phyloP scores from a whole-genome alignment of 164 flowering plant species.

The Magnolia kwangsiensis region DNA sequence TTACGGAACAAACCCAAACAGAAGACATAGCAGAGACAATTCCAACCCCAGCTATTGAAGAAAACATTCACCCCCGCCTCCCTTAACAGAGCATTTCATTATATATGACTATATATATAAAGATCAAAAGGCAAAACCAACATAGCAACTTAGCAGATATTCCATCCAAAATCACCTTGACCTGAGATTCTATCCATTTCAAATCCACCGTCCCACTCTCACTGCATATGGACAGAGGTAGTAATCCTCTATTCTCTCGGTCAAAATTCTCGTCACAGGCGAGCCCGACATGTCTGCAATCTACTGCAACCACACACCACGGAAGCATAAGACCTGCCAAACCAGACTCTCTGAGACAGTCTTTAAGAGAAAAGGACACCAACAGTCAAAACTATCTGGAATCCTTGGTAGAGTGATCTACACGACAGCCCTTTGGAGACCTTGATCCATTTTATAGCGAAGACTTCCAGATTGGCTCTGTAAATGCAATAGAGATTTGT shows the following conservation, averaged over 20 bases:
- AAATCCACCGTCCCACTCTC: neutral
- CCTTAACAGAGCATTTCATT: constrained; percentile 4
- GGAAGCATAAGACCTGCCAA: constrained; percentile 35
- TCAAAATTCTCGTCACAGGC: constrained; percentile 14
- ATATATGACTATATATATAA: neutral
- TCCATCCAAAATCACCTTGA: constrained; percentile 25
- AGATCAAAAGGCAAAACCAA: constrained; percentile 7
- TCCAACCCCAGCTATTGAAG: neutral
- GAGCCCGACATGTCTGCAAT: constrained; percentile 29
- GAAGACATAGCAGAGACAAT: neutral
- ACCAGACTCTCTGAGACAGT: constrained; percentile 33
- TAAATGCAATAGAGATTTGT: constrained; percentile 4
- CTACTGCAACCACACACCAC: constrained; percentile 49
- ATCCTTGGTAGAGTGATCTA: constrained; percentile 18
- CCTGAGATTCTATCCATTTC: constrained; percentile 15
- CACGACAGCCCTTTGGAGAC: constrained; percentile 19
- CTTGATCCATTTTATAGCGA: constrained; percentile 24
- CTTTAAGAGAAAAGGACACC: constrained; percentile 19
- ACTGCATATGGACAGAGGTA: neutral
- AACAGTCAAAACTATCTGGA: constrained; percentile 26
- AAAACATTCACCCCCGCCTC: neutral
- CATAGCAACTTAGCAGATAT: constrained; percentile 8
- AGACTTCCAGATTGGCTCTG: constrained; percentile 36
- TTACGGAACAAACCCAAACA: constrained; percentile 1
- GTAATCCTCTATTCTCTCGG: constrained; percentile 9